Evolutionary conservation across 805 yeast species (phyloP).

Genomic region (Peterozyma xylosa): DNA sequence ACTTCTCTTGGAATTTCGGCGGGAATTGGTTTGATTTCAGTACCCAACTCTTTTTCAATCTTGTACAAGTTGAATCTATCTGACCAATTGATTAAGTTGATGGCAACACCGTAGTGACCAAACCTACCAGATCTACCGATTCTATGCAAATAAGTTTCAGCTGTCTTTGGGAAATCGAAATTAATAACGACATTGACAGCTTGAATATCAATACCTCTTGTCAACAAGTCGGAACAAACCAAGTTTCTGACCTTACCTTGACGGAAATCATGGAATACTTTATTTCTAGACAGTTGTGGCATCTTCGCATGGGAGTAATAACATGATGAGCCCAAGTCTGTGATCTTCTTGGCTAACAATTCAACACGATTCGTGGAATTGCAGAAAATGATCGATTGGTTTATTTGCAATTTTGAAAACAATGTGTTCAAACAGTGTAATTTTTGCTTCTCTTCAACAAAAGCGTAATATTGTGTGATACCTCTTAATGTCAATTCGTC

Average conservation of each 20-base stretch:
- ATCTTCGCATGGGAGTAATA: constrained; percentile 95
- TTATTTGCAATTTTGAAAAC: constrained; percentile 89
- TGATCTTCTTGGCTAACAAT: constrained; percentile 88
- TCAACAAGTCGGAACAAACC: constrained; percentile 92
- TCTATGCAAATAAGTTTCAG: constrained; percentile 96
- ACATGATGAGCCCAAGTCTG: constrained; percentile 94
- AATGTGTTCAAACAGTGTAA: constrained; percentile 92
- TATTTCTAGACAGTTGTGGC: constrained; percentile 96
- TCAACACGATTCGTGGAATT: constrained; percentile 96
- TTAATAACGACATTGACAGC: constrained; percentile 97
- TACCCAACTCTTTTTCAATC: constrained; percentile 95
- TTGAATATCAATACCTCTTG: constrained; percentile 98
- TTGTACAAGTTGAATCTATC: constrained; percentile 90
- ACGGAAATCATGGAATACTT: constrained; percentile 97
- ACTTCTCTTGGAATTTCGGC: constrained; percentile 82
- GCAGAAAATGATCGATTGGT: constrained; percentile 95
- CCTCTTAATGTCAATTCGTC: constrained; percentile 95
- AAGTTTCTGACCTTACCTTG: constrained; percentile 96
- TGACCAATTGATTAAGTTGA: constrained; percentile 93
- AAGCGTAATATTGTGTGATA: constrained; percentile 96
- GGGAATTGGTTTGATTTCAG: constrained; percentile 96
- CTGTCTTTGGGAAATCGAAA: constrained; percentile 97
- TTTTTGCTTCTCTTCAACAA: constrained; percentile 94
- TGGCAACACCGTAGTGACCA: constrained; percentile 97
- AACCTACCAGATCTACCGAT: constrained; percentile 99